Percentiles rank a stretch among this genome's conserved stretches.
These are phyloP conservation scores for Calonectria hawksworthii DNA, from an alignment of 2,329 filamentous ascomycete genomes.

Conservation along the genomic window DNA sequence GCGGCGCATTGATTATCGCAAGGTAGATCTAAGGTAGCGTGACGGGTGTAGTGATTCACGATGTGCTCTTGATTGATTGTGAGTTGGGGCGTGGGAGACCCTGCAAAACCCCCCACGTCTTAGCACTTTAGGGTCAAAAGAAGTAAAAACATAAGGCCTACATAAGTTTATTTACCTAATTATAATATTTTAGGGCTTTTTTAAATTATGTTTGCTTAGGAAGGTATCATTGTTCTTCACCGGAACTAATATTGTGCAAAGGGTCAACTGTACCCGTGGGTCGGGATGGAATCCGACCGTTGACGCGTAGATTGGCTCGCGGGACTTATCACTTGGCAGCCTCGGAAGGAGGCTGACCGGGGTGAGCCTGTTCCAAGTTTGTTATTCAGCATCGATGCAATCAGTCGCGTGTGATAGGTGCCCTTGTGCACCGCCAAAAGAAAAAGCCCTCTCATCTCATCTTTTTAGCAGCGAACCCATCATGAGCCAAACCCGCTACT, in stretches of 20 bases:
- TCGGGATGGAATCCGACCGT: not conserved
- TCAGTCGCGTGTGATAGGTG: not conserved
- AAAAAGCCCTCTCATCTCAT: not conserved
- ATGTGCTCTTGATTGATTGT: too few species aligned
- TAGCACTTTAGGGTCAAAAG: too few species aligned
- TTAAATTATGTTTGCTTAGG: not conserved
- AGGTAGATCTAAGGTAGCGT: not conserved
- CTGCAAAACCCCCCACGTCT: too few species aligned
- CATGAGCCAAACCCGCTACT: not conserved
- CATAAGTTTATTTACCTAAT: too few species aligned
- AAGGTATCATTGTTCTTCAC: not conserved
- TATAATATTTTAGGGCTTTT: too few species aligned
- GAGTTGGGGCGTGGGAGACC: too few species aligned
- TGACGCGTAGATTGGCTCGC: not conserved
- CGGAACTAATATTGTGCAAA: too few species aligned
- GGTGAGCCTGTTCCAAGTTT: slow-evolving; percentile 1
- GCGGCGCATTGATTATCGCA: not conserved
- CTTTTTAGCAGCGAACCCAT: not conserved
- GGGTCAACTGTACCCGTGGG: not conserved
- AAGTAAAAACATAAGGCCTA: not conserved
- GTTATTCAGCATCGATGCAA: not conserved
- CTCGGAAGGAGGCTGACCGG: not conserved
- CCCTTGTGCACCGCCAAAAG: not conserved
- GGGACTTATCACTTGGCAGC: not conserved
- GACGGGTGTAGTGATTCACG: not conserved